Conservation (phyloP, 1,284 basidiomycete species). For the Fomitopsis pinicola region DNA sequence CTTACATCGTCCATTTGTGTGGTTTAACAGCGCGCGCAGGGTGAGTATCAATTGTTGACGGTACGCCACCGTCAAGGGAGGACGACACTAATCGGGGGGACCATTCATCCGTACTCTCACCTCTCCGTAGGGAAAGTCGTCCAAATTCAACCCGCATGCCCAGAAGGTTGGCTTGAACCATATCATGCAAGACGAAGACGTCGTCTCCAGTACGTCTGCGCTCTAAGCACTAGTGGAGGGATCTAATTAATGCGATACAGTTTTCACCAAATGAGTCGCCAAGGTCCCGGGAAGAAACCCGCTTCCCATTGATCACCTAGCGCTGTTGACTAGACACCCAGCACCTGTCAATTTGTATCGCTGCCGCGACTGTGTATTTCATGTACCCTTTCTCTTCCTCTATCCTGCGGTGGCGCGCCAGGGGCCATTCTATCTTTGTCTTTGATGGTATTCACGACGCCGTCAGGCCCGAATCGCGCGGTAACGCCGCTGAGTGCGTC, state of each 20-base stretch:
- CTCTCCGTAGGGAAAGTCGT: conserved; percentile 75
- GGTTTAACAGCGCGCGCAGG: conserved; percentile 5
- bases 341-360: not conserved
- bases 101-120: not conserved
- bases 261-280: conserved; percentile 33
- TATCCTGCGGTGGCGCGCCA: not conserved
- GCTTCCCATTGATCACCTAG: not conserved
- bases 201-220: conserved; percentile 75
- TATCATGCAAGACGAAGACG: conserved; percentile 90
- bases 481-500: not conserved
- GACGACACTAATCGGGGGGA: not conserved
- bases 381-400: not conserved
- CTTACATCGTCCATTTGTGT: not conserved
- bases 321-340: not conserved
- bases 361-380: not conserved
- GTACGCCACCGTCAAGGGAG: not conserved
- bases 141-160: conserved; percentile 88
- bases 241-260: conserved; percentile 17
- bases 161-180: conserved; percentile 92
- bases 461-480: not conserved
- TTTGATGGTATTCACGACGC: not conserved
- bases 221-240: not conserved
- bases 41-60: conserved; percentile 1
- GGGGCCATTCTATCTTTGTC: not conserved
- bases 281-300: not conserved